phyloP scores from a whole-genome alignment of 768 basidiomycete genomes.

The Serendipita indica region DNA sequence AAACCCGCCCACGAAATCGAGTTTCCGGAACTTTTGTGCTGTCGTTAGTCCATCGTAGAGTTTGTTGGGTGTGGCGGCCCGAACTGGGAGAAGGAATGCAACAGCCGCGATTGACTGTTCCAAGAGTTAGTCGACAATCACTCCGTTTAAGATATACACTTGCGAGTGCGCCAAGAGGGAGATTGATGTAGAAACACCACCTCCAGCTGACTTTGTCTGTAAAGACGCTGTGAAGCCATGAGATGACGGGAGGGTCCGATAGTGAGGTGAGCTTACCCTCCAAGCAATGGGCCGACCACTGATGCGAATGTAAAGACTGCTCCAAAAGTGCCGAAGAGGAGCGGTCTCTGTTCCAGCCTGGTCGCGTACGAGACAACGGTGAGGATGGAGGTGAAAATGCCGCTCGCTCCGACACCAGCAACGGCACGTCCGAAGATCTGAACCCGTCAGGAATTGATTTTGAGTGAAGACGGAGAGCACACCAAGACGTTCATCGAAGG shows the following conservation, averaged over 20 bases:
- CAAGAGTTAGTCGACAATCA: not conserved
- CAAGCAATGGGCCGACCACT: not conserved
- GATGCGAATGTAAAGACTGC: constrained; percentile 23
- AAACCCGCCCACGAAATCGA: not conserved
- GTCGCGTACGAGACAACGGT: constrained; percentile 17
- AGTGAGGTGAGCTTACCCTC: not conserved
- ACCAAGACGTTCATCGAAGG: constrained; percentile 19
- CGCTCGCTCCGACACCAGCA: constrained; percentile 29
- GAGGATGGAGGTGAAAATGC: constrained; percentile 18
- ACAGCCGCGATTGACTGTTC: not conserved
- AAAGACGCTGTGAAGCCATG: not conserved
- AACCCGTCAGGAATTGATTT: no score
- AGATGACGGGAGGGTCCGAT: not conserved
- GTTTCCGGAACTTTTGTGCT: not conserved
- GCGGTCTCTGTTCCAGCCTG: constrained; percentile 21
- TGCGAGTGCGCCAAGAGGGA: not conserved
- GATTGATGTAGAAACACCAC: constrained; percentile 9
- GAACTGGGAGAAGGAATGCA: not conserved
- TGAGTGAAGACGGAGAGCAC: not conserved
- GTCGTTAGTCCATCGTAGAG: not conserved
- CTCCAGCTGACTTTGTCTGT: constrained; percentile 4
- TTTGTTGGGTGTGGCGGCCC: not conserved
- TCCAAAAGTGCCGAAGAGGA: constrained; percentile 29
- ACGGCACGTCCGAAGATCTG: constrained; percentile 31
- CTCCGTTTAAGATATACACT: constrained; percentile 2